These are phyloP conservation scores for Talinum fruticosum DNA, from an alignment of 148 eudicot species.

Conservation along the genomic window DNA sequence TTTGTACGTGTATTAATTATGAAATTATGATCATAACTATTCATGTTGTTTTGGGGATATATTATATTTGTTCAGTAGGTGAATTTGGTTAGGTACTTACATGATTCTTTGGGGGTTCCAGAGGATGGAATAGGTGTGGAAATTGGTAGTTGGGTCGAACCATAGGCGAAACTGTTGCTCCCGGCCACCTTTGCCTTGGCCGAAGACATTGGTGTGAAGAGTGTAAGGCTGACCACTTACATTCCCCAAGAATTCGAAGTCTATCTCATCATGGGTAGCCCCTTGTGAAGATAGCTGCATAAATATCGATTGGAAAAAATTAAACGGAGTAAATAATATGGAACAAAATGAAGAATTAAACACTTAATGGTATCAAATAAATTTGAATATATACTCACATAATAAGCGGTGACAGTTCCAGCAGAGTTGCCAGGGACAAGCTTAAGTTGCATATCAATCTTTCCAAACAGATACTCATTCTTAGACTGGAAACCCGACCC, in stretches of 20 bases:
- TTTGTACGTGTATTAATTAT: too few relatives aligned
- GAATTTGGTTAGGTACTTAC: slow-evolving; percentile 7
- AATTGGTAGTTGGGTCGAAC: slow-evolving; percentile 30
- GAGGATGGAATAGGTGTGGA: slow-evolving; percentile 33
- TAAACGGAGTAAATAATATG: too few relatives aligned
- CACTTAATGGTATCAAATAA: too few relatives aligned
- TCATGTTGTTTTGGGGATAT: not conserved
- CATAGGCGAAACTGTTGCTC: slow-evolving; percentile 33
- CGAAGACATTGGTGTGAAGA: slow-evolving; percentile 32
- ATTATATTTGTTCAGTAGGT: not conserved
- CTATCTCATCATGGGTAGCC: slow-evolving; percentile 32
- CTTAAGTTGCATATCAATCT: slow-evolving; percentile 3
- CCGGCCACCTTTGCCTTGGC: slow-evolving; percentile 32
- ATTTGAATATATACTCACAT: not conserved
- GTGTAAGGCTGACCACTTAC: slow-evolving; percentile 32
- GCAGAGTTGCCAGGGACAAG: slow-evolving; percentile 5
- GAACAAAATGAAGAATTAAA: too few relatives aligned
- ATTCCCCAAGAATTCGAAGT: slow-evolving; percentile 34
- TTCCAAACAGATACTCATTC: not conserved
- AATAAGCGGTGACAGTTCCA: not conserved
- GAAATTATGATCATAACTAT: too few relatives aligned
- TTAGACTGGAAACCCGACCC: slow-evolving; percentile 1
- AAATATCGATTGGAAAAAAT: not conserved
- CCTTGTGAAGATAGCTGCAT: slow-evolving; percentile 29
- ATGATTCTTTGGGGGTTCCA: slow-evolving; percentile 33